Conservation (phyloP, 371 early-diverging fungal species). For the Haplosporangium sp. region DNA sequence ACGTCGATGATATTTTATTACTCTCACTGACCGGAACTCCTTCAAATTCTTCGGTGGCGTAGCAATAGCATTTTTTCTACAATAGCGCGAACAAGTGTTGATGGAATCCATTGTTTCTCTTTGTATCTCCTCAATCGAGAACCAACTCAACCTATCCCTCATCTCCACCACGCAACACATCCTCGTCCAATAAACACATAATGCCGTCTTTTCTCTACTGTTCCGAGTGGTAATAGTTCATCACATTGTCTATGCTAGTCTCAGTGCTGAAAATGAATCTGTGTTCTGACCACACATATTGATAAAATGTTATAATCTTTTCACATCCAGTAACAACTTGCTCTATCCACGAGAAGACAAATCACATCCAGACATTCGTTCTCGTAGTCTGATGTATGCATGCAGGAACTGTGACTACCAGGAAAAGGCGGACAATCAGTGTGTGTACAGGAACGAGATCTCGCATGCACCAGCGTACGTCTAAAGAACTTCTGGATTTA, state of each 20-base stretch:
- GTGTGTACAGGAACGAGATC: constrained; percentile 91
- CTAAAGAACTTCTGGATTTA: neutral
- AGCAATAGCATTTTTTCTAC: too few species aligned
- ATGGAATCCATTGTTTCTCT: neutral
- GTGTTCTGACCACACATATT: too few species aligned
- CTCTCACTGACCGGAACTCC: too few species aligned
- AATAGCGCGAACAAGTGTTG: too few species aligned
- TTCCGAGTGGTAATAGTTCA: constrained; percentile 69
- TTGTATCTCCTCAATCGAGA: neutral
- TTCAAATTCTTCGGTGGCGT: too few species aligned
- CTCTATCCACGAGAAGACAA: constrained; percentile 96
- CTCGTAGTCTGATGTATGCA: constrained; percentile 80
- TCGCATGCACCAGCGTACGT: constrained; percentile 81
- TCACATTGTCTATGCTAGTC: too few species aligned
- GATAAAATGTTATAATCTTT: neutral
- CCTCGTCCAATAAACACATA: neutral
- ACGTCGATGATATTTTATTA: too few species aligned
- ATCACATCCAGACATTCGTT: constrained; percentile 41
- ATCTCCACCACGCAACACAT: neutral
- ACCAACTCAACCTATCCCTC: constrained; percentile 6
- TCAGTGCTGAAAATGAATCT: too few species aligned
- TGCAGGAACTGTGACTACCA: constrained; percentile 95
- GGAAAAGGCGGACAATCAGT: constrained; percentile 84
- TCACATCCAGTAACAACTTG: constrained; percentile 84
- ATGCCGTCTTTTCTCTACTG: constrained; percentile 84